Base-by-base conservation (phyloP, 805 yeast species). In the Yamadazyma philogaea region DNA sequence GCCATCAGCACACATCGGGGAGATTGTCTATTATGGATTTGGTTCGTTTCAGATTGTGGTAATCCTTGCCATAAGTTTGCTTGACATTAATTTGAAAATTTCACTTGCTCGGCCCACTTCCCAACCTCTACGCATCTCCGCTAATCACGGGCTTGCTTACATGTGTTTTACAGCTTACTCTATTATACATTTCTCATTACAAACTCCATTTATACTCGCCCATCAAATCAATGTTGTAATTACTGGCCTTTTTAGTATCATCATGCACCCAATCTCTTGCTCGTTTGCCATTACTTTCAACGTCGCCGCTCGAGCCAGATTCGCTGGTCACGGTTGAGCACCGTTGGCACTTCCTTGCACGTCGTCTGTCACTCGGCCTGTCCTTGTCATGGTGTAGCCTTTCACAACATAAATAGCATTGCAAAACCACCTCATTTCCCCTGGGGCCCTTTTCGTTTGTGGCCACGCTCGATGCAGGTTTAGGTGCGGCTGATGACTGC, bases 151-250 rank as follows among this genome's bases (percentile, higher is more conserved):
- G n/a, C n/a, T n/a, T n/a, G n/a, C n/a, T n/a, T n/a, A n/a, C n/a
- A n/a, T n/a, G n/a, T n/a, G n/a, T n/a, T n/a, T n/a, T n/a, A n/a
- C n/a, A n/a, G n/a, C n/a, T 24, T 24, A 7, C 28, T 24, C 28
- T 24, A 24, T 24, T 24, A 24, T 24, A 24, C 28, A 24, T 24
- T 24, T 11, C 12, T 24, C 28, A 15, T 20, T 37, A 57, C 30
- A 57, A 47, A 17, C 49, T 49, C 64, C 66, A 61, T 40, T 56
- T 52, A 42, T 58, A 60, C 41, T 60, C 64, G 7, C 66, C 65
- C 61, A 60, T 57, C 31, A 61, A 51, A 40, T 54, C 57, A 4
- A 59, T 44, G 8, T 57, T 55, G 30, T 36, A 37, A 34, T 41
- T 32, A n/a, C 22, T 24, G 8, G 37, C 11, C 27, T 32, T 30